A percentile compares a stretch with the other conserved stretches of the same genome.
Conservation (phyloP, 495 filamentous ascomycete species). For the Xylona heveae region DNA sequence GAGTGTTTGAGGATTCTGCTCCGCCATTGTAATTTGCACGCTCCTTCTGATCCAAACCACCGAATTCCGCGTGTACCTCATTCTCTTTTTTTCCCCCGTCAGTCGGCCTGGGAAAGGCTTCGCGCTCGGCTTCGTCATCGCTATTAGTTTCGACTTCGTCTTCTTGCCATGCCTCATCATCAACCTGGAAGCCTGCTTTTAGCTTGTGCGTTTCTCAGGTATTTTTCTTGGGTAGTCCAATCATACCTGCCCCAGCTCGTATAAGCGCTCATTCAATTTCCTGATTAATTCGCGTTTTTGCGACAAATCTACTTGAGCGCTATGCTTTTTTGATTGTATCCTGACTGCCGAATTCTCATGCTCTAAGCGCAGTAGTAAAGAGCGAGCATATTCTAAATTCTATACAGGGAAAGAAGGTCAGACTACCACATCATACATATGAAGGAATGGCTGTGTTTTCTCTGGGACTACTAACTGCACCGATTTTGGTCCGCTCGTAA, state of each 20-base stretch:
- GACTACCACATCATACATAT: background rate
- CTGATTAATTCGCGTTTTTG: conserved; percentile 37
- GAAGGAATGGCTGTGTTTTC: background rate
- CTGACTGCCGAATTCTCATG: conserved; percentile 46
- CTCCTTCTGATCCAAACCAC: background rate
- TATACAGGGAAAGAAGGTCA: conserved; percentile 10
- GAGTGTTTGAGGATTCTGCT: background rate
- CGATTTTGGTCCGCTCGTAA: conserved; percentile 47
- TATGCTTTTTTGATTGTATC: conserved; percentile 38
- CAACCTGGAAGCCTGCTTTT: conserved; percentile 1
- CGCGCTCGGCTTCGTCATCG: conserved; percentile 6
- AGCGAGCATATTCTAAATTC: conserved; percentile 67
- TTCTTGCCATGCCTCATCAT: conserved; percentile 7
- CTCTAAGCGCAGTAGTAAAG: conserved; percentile 55
- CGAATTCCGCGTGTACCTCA: background rate
- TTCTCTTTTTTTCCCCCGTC: conserved; percentile 1
- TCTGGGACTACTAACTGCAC: conserved; percentile 27
- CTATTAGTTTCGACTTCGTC: conserved; percentile 9
- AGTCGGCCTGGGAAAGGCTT: background rate
- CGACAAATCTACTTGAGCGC: conserved; percentile 42
- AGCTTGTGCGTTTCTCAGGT: background rate
- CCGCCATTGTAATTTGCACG: background rate
- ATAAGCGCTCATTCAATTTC: conserved; percentile 35
- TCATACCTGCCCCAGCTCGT: conserved; percentile 36
- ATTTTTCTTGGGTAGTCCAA: conserved; percentile 8